Conservation (phyloP, 768 basidiomycete genomes). For the Mycena olivaceomarginata region DNA sequence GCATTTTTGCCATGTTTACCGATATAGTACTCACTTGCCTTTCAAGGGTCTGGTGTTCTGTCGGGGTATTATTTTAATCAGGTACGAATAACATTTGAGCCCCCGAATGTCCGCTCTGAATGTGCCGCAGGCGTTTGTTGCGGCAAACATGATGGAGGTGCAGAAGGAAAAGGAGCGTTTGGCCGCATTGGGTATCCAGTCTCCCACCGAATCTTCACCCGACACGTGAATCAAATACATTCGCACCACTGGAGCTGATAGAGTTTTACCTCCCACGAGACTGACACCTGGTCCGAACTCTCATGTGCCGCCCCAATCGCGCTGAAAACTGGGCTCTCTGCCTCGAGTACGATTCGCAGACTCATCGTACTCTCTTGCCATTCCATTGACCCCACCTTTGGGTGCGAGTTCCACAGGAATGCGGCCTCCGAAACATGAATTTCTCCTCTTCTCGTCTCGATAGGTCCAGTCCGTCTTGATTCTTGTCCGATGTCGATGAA, state of each 20-base stretch:
- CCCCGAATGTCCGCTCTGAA: not conserved
- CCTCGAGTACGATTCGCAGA: no score
- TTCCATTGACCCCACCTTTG: no score
- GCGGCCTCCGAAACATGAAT: no score
- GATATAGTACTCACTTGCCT: not conserved
- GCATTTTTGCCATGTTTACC: not conserved
- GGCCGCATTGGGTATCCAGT: not conserved
- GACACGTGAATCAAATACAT: not conserved
- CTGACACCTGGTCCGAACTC: no score
- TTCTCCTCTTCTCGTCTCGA: no score
- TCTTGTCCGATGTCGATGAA: no score
- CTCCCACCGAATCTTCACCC: not conserved
- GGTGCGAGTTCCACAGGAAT: no score
- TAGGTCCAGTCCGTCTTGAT: no score
- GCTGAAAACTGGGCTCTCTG: no score
- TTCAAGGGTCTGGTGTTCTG: conserved; percentile 19
- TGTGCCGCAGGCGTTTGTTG: conserved; percentile 31
- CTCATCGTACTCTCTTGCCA: no score
- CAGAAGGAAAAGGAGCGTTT: conserved; percentile 35
- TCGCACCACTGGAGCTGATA: not conserved
- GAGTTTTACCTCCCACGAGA: no score
- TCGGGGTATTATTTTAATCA: conserved; percentile 42
- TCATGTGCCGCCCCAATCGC: no score
- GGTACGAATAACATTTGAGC: not conserved
- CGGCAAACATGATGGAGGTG: conserved; percentile 37